Conservation (phyloP, 164 flowering plant genomes). For the Liquidambar formosana region DNA sequence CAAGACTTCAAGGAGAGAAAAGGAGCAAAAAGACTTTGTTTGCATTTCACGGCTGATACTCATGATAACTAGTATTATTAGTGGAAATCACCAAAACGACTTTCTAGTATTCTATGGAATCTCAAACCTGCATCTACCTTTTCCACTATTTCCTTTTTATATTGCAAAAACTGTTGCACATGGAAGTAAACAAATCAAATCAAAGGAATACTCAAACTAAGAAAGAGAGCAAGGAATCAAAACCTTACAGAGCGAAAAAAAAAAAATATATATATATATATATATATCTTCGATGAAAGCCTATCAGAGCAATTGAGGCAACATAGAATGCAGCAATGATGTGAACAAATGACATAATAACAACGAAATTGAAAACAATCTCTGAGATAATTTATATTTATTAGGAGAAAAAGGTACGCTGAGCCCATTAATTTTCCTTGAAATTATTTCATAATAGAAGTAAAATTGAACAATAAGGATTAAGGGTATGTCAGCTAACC, state of each 20-base stretch:
- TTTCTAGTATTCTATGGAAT: slow-evolving; percentile 4
- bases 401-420: too few relatives aligned
- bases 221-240: background rate
- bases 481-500: slow-evolving; percentile 38
- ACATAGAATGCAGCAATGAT: too few relatives aligned
- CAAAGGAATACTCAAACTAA: background rate
- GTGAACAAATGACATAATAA: too few relatives aligned
- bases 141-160: background rate
- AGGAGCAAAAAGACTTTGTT: background rate
- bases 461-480: background rate
- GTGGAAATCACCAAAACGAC: background rate
- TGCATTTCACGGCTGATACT: background rate
- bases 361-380: too few relatives aligned
- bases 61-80: background rate
- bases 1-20: background rate
- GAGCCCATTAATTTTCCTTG: too few relatives aligned
- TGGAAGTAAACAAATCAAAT: background rate
- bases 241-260: background rate
- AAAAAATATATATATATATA: background rate
- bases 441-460: too few relatives aligned
- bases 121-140: background rate
- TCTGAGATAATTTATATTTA: too few relatives aligned
- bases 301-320: too few relatives aligned
- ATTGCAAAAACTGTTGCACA: background rate
- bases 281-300: too few relatives aligned